A percentile compares a stretch with the other conserved stretches of the same genome.
Evolutionary conservation across 2,329 filamentous ascomycete genomes (phyloP).

Genomic region (Exophiala spinifera): DNA sequence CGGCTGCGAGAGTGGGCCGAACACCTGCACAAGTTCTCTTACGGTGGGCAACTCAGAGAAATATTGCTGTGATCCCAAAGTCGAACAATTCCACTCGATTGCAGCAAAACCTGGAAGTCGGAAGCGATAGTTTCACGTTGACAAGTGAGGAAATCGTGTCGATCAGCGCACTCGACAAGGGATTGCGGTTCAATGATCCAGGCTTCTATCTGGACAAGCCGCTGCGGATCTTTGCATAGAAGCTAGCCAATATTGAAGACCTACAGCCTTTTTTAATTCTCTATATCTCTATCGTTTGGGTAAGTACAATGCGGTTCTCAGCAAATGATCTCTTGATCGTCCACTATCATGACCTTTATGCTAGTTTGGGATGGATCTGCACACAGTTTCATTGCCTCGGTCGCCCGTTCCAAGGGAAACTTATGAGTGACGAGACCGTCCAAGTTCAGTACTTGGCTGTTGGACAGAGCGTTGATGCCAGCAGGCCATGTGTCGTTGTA

Average conservation of each 20-base stretch:
- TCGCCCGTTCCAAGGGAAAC: conserved; percentile 60
- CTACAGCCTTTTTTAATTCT: not conserved
- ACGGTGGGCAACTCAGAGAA: conserved; percentile 81
- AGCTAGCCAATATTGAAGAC: too few species aligned
- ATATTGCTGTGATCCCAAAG: conserved; percentile 80
- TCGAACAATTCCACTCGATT: conserved; percentile 54
- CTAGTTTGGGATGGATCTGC: conserved; percentile 53
- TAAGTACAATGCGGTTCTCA: too few species aligned
- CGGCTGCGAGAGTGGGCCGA: conserved; percentile 69
- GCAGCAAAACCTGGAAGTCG: conserved; percentile 24
- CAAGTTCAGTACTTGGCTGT: conserved; percentile 56
- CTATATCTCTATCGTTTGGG: too few species aligned
- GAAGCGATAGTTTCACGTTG: conserved; percentile 14
- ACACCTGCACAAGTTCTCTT: conserved; percentile 77
- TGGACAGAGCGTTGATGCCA: conserved; percentile 57
- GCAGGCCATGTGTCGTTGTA: conserved; percentile 69
- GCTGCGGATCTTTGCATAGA: conserved; percentile 19
- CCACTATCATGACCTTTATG: conserved; percentile 61
- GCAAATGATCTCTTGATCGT: conserved; percentile 35
- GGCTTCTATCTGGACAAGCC: conserved; percentile 19
- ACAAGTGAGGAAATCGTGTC: conserved; percentile 16
- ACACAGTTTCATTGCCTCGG: conserved; percentile 56
- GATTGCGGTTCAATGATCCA: conserved; percentile 27
- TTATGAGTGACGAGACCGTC: conserved; percentile 61
- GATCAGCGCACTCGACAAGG: conserved; percentile 19